These are phyloP conservation scores for Mikania micrantha DNA, from an alignment of 129 eudicot species.

Conservation along the genomic window DNA sequence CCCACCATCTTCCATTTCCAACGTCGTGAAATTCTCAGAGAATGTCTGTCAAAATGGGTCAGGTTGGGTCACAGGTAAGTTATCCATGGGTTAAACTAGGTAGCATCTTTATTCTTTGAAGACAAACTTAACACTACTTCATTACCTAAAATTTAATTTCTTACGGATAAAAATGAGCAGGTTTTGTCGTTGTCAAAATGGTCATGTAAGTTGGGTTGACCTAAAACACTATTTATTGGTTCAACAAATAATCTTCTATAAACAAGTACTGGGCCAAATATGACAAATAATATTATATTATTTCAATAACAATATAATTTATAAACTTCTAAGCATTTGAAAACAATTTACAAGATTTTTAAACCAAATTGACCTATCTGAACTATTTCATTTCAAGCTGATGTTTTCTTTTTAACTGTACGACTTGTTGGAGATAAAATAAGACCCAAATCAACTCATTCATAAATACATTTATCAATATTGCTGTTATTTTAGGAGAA, in stretches of 20 bases:
- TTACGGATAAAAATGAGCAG: background rate
- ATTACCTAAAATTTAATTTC: background rate
- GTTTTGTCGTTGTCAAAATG: background rate
- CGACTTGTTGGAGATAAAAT: background rate
- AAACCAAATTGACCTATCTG: background rate
- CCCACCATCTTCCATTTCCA: constrained; percentile 98
- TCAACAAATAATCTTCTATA: background rate
- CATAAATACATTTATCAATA: background rate
- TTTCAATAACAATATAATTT: background rate
- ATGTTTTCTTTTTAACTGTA: background rate
- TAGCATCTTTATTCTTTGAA: constrained; percentile 42
- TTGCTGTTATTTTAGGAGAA: background rate
- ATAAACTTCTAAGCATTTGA: background rate
- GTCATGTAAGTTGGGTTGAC: background rate
- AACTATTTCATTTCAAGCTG: no score
- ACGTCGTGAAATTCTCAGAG: constrained; percentile 90
- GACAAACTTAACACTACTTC: background rate
- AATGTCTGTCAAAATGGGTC: constrained; percentile 49
- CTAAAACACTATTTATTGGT: background rate
- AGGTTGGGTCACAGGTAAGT: background rate
- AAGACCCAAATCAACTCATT: background rate
- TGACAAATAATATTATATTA: background rate
- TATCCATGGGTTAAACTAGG: background rate
- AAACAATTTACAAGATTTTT: background rate
- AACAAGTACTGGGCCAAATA: background rate